Evolutionary conservation across 169 alveolate species (phyloP).

Genomic region (Plasmodium malariae): DNA sequence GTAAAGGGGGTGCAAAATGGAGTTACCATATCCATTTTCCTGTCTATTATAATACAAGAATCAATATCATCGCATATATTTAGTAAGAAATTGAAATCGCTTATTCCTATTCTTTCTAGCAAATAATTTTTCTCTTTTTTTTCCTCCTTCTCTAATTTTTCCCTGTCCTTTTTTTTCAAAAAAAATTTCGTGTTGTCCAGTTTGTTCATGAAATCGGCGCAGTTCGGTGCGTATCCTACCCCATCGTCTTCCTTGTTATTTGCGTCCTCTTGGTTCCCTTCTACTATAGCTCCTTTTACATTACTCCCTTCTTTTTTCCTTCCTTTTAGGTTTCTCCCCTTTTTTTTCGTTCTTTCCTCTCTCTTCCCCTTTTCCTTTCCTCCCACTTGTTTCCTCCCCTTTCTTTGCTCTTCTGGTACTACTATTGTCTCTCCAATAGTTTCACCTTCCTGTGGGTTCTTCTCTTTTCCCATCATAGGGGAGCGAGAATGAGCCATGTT

Average conservation of each 20-base stretch:
- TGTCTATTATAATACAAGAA: constrained; percentile 81
- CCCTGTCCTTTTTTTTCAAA: constrained; percentile 51
- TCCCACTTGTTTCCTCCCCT: neutral
- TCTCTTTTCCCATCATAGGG: too few relatives aligned
- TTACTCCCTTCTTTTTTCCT: neutral
- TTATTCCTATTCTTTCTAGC: constrained; percentile 45
- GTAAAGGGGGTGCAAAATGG: constrained; percentile 88
- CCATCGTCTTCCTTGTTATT: neutral
- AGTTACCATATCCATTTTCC: constrained; percentile 86
- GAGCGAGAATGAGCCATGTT: neutral
- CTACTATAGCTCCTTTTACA: neutral
- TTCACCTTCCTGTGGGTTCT: too few relatives aligned
- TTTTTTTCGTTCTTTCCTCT: neutral
- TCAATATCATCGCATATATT: constrained; percentile 33
- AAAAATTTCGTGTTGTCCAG: constrained; percentile 40
- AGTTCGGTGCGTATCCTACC: neutral
- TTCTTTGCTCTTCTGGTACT: neutral
- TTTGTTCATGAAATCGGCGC: constrained; percentile 31
- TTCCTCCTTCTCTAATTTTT: constrained; percentile 1
- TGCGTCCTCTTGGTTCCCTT: neutral
- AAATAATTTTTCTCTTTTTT: constrained; percentile 64
- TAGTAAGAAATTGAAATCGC: constrained; percentile 26
- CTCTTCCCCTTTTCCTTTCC: neutral
- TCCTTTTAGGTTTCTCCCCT: neutral
- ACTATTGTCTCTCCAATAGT: neutral